Evolutionary conservation across 1,284 basidiomycete genomes (phyloP).

Genomic region (Cutaneotrichosporon mucoides): DNA sequence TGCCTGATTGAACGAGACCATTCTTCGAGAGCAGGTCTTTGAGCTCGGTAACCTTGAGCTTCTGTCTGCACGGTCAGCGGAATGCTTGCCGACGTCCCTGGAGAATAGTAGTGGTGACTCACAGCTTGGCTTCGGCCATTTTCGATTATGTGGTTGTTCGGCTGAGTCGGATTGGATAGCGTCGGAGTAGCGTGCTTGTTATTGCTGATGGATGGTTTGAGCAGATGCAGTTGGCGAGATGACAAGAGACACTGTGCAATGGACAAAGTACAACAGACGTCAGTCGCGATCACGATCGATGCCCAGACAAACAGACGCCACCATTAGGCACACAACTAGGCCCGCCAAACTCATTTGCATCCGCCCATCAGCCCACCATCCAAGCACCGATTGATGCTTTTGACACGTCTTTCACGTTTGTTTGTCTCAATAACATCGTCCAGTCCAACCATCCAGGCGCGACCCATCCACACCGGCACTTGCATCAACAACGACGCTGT

Average conservation of each 20-base stretch:
- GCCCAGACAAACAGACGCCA: too few relatives aligned
- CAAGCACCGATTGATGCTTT: not conserved
- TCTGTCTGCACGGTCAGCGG: conserved; percentile 34
- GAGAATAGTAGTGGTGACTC: not conserved
- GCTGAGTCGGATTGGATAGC: too few relatives aligned
- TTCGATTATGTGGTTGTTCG: not conserved
- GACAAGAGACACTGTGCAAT: not conserved
- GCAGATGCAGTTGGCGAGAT: too few relatives aligned
- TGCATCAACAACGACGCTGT: not conserved
- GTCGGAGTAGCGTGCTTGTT: too few relatives aligned
- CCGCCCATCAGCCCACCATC: not conserved
- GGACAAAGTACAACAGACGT: not conserved
- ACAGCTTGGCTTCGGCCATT: conserved; percentile 25
- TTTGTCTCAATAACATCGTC: conserved; percentile 1
- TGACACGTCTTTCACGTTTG: conserved; percentile 7
- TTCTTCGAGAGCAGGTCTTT: conserved; percentile 47
- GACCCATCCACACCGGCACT: not conserved
- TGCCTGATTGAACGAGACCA: conserved; percentile 40
- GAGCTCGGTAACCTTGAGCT: conserved; percentile 50
- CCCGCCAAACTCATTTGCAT: not conserved
- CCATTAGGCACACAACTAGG: not conserved
- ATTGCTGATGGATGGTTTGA: too few relatives aligned
- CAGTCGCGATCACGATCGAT: too few relatives aligned
- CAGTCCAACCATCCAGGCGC: too few relatives aligned
- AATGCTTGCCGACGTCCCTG: not conserved